A percentile compares a stretch with the other conserved stretches of the same genome.
Evolutionary conservation across 495 filamentous ascomycete genomes (phyloP).

Genomic region (Ramalina intermedia): DNA sequence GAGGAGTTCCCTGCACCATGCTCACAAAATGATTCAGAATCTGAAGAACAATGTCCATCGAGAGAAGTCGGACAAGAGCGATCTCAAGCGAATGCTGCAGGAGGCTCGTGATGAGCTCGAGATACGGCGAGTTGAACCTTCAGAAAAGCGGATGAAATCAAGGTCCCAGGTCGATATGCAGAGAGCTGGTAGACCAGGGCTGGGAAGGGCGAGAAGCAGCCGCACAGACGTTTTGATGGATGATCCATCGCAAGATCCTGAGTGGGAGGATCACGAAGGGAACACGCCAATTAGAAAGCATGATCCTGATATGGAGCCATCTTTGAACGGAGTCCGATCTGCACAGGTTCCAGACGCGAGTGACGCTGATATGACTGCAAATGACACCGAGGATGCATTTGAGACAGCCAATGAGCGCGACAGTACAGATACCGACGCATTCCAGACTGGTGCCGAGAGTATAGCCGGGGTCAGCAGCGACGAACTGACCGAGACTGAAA

Average conservation of each 20-base stretch:
- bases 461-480: conserved; percentile 69
- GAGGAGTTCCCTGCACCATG: conserved; percentile 84
- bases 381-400: conserved; percentile 73
- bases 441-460: conserved; percentile 78
- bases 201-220: conserved; percentile 63
- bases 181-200: conserved; percentile 58
- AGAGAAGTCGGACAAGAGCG: conserved; percentile 95
- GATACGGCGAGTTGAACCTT: conserved; percentile 46
- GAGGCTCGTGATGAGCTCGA: conserved; percentile 91
- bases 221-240: conserved; percentile 61
- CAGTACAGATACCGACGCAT: conserved; percentile 74
- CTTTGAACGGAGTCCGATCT: conserved; percentile 14
- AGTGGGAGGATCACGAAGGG: conserved; percentile 76
- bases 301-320: conserved; percentile 16
- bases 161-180: conserved; percentile 51
- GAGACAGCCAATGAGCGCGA: conserved; percentile 72
- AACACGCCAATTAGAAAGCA: conserved; percentile 27
- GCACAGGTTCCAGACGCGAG: conserved; percentile 23
- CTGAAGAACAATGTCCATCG: conserved; percentile 87
- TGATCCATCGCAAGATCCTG: conserved; percentile 39
- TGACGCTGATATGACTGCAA: conserved; percentile 74
- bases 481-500: conserved; percentile 80
- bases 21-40: conserved; percentile 90
- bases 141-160: conserved; percentile 53
- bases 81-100: conserved; percentile 88